Evolutionary conservation across 2,329 filamentous ascomycete genomes (phyloP), one percentile per base, ranked within the genome.

Genomic region (Sclerotinia nivalis): DNA sequence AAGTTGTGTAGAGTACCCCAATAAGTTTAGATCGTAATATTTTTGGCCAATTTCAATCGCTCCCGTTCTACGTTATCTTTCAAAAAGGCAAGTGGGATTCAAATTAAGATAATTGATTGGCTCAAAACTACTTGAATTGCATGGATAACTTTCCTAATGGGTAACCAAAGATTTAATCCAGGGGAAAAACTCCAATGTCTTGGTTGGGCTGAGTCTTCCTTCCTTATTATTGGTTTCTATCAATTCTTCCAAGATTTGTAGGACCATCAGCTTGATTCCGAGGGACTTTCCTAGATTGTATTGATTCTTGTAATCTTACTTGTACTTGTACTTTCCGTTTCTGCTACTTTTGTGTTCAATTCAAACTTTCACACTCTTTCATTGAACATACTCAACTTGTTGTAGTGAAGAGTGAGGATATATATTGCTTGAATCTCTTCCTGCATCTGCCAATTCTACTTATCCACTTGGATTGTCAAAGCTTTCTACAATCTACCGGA

Each of bases 1-100:
- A 43, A 15, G 40, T 15, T 43, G 40, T 43, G 40, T 43, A 13
- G 40, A 43, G 40, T 43, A 43, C 40, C 40, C 40, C 12, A 43
- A 43, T 13, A 43, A 43, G 40, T 43, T 43, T 43, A 43, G 13
- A 43, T 43, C 13, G 13, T 15, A 6, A 15, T 43, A 18, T 18
- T 43, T 43, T 18, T 43, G 13, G 40, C 40, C 15, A 43, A 15
- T 43, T 13, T 43, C 40, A 18, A 43, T 43, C 15, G 4, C 40
- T 18, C 5, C 40, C 40, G 40, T 18, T 43, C 15, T 18, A 18
- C 58, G 9, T 45, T 50, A 50, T 37, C 45, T 50, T 37, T 25
- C 64, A 37, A 58, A 66, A 28, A 10, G 40, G 64, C 25, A 68
- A 62, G 56, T 62, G 56, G 66, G 66, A 62, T 60, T 40, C 2